Evolutionary conservation across 257 asterid species (phyloP).

Genomic region (Fraxinus anomala): DNA sequence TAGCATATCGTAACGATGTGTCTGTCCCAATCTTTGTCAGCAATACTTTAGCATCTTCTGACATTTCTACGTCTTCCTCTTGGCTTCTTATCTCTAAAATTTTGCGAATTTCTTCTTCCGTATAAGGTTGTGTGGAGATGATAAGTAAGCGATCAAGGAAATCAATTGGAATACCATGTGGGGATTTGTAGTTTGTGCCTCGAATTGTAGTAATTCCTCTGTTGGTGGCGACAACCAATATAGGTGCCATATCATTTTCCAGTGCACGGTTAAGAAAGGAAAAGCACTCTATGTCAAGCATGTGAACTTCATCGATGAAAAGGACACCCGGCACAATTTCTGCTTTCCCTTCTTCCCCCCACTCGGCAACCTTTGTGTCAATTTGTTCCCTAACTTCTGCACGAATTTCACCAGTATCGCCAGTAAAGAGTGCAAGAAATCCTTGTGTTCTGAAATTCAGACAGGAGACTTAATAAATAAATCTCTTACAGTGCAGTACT

Average conservation of each 20-base stretch:
- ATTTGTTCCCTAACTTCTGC: slow-evolving; percentile 96
- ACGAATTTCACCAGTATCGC: slow-evolving; percentile 97
- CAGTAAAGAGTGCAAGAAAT: slow-evolving; percentile 87
- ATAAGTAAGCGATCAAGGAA: slow-evolving; percentile 92
- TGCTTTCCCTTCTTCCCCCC: slow-evolving; percentile 99
- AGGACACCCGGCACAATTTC: slow-evolving; percentile 97
- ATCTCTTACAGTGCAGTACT: neutral
- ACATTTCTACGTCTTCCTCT: slow-evolving; percentile 92
- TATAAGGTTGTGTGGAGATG: slow-evolving; percentile 87
- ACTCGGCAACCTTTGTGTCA: slow-evolving; percentile 94
- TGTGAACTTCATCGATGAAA: slow-evolving; percentile 98
- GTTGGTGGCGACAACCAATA: slow-evolving; percentile 89
- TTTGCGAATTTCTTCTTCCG: slow-evolving; percentile 72
- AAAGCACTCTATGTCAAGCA: slow-evolving; percentile 96
- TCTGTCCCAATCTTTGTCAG: slow-evolving; percentile 86
- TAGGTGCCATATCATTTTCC: slow-evolving; percentile 95
- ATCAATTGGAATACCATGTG: slow-evolving; percentile 87
- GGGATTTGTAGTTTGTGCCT: slow-evolving; percentile 86
- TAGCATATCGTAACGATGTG: slow-evolving; percentile 79
- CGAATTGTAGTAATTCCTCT: slow-evolving; percentile 90
- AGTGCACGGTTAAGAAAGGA: slow-evolving; percentile 93
- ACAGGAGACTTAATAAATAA: neutral
- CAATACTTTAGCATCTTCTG: slow-evolving; percentile 77
- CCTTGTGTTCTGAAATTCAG: slow-evolving; percentile 79
- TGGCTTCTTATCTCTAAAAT: slow-evolving; percentile 79